phyloP scores from a whole-genome alignment of 1,284 basidiomycete genomes.

The Schizophyllum amplum region DNA sequence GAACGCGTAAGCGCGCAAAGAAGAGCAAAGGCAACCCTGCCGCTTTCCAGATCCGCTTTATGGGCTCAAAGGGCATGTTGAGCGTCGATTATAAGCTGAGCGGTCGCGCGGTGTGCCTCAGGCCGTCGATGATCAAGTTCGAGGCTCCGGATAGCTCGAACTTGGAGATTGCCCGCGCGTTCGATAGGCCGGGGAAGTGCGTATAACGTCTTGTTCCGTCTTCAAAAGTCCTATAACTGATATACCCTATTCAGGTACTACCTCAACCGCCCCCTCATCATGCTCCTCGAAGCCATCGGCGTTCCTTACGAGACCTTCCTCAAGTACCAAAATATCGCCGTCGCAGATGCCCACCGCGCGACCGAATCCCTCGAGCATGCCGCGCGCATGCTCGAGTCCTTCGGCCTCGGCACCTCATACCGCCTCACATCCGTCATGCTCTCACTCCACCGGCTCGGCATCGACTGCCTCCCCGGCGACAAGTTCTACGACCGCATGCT shows the following conservation, averaged over 20 bases:
- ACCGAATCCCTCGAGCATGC: conserved; percentile 32
- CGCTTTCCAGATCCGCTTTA: conserved; percentile 52
- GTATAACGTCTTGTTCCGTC: conserved; percentile 14
- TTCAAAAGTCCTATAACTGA: not conserved
- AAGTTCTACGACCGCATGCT: conserved; percentile 46
- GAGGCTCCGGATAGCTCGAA: conserved; percentile 30
- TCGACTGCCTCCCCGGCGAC: conserved; percentile 25
- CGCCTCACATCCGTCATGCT: conserved; percentile 31
- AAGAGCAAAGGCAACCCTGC: conserved; percentile 30
- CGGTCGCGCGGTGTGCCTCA: conserved; percentile 38
- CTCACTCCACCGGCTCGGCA: conserved; percentile 26
- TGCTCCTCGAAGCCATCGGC: conserved; percentile 34
- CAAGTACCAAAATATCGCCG: not conserved
- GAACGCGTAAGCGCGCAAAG: conserved; percentile 28
- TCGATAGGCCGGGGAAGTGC: conserved; percentile 48
- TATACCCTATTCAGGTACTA: conserved; percentile 18
- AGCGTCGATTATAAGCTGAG: conserved; percentile 42
- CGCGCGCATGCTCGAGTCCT: conserved; percentile 36
- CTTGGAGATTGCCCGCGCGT: conserved; percentile 53
- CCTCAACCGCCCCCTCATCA: conserved; percentile 42
- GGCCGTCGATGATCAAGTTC: conserved; percentile 61
- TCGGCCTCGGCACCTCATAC: conserved; percentile 34
- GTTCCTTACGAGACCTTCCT: conserved; percentile 31
- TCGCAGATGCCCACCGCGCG: not conserved
- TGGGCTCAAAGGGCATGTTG: conserved; percentile 58